Conservation (phyloP, 441 rosid species). For the Biscutella laevigata region DNA sequence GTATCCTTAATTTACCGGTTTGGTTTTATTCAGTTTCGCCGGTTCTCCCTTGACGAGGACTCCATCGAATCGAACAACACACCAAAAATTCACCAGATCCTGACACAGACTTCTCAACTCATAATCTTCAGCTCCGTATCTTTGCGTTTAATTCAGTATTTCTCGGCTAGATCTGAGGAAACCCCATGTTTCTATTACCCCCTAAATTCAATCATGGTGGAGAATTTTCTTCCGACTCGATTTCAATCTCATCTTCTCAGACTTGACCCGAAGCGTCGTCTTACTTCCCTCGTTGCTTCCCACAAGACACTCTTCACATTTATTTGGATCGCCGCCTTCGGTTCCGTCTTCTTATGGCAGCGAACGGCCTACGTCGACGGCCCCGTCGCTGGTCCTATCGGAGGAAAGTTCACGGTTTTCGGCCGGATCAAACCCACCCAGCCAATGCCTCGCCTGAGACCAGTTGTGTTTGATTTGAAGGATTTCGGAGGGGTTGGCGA, state of each 20-base stretch:
- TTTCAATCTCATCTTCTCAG: conserved; percentile 39
- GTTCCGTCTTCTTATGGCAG: conserved; percentile 76
- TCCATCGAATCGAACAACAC: neutral
- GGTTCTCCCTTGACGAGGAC: no score
- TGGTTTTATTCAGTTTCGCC: neutral
- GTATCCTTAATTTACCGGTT: neutral
- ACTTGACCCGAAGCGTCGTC: conserved; percentile 50
- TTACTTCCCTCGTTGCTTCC: conserved; percentile 47
- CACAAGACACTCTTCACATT: conserved; percentile 64
- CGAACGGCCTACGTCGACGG: conserved; percentile 26
- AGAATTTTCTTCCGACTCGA: conserved; percentile 36
- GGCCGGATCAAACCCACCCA: conserved; percentile 29
- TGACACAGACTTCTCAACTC: conserved; percentile 18
- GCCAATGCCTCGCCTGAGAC: conserved; percentile 50
- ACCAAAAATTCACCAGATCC: conserved; percentile 21
- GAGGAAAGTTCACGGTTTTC: conserved; percentile 34
- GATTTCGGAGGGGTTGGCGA: conserved; percentile 93
- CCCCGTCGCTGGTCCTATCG: conserved; percentile 14
- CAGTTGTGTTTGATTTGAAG: conserved; percentile 61
- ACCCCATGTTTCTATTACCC: conserved; percentile 3
- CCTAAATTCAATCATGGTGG: conserved; percentile 36
- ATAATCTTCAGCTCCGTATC: neutral
- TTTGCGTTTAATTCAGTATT: conserved; percentile 1
- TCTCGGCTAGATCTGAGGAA: conserved; percentile 8
- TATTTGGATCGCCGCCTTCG: conserved; percentile 77